Percentiles rank a stretch among this genome's conserved stretches.
Conservation (phyloP, 148 eudicot species). For the Vaccinium myrtillus region DNA sequence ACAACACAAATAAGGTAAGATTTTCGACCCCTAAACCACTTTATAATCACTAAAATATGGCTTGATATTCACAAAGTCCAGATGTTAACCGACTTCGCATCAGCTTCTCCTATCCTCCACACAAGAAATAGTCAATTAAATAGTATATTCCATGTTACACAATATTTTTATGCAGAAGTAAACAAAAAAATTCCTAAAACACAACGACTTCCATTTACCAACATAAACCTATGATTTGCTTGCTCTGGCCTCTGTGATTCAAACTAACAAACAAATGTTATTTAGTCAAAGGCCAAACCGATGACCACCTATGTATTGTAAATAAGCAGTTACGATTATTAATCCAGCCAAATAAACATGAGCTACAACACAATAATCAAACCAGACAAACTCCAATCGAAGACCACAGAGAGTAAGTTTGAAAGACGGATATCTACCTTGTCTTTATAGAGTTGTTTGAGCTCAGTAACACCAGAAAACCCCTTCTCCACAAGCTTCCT, state of each 20-base stretch:
- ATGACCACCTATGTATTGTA: not conserved
- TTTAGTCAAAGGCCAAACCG: not conserved
- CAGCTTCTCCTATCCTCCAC: too few species aligned
- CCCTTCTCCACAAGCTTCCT: conserved; percentile 85
- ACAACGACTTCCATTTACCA: too few species aligned
- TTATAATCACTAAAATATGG: too few species aligned
- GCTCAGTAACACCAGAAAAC: conserved; percentile 69
- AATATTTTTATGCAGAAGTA: too few species aligned
- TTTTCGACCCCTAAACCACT: too few species aligned
- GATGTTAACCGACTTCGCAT: not conserved
- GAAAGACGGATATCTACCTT: conserved; percentile 38
- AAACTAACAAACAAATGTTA: not conserved
- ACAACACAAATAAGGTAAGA: too few species aligned
- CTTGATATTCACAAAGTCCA: too few species aligned
- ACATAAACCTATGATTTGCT: too few species aligned
- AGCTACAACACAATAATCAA: not conserved
- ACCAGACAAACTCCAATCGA: not conserved
- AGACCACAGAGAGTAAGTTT: not conserved
- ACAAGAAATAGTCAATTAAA: too few species aligned
- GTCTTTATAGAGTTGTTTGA: conserved; percentile 78
- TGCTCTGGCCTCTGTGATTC: too few species aligned
- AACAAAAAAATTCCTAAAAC: too few species aligned
- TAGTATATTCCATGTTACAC: too few species aligned
- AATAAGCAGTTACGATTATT: not conserved
- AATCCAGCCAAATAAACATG: not conserved